Evolutionary conservation across 2,329 filamentous ascomycete species (phyloP).

Genomic region (Alternaria rosae): DNA sequence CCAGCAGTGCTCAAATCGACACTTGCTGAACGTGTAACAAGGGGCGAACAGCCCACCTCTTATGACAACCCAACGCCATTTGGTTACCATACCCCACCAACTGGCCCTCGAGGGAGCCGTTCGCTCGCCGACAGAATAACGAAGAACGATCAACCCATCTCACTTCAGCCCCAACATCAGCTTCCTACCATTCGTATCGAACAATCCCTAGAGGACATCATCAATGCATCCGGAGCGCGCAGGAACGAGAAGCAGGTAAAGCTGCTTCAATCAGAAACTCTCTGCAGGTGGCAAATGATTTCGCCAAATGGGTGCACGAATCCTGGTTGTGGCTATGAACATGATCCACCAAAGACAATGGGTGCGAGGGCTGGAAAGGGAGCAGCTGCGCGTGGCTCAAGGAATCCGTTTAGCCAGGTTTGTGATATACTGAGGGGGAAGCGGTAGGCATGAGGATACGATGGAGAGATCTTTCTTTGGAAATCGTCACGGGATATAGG

Average conservation of each 20-base stretch:
- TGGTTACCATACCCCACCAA: neutral
- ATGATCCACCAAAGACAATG: neutral
- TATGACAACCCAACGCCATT: neutral
- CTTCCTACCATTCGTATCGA: neutral
- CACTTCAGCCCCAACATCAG: neutral
- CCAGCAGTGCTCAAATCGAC: neutral
- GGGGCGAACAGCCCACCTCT: neutral
- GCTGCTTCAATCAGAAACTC: neutral
- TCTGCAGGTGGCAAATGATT: neutral
- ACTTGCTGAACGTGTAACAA: neutral
- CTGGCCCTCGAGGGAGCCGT: neutral
- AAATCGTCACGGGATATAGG: neutral
- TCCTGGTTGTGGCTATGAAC: neutral
- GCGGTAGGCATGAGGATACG: neutral
- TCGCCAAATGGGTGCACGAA: neutral
- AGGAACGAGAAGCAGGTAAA: neutral
- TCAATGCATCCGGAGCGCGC: neutral
- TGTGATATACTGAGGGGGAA: neutral
- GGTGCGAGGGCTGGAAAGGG: fast-evolving
- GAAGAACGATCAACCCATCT: neutral
- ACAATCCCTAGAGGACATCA: neutral
- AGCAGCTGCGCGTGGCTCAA: neutral
- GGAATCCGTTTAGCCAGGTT: neutral
- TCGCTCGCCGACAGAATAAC: neutral
- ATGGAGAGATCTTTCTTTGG: neutral